These are phyloP conservation scores for Talaromyces pinophilus DNA, from an alignment of 2,329 filamentous ascomycete genomes.

Conservation along the genomic window DNA sequence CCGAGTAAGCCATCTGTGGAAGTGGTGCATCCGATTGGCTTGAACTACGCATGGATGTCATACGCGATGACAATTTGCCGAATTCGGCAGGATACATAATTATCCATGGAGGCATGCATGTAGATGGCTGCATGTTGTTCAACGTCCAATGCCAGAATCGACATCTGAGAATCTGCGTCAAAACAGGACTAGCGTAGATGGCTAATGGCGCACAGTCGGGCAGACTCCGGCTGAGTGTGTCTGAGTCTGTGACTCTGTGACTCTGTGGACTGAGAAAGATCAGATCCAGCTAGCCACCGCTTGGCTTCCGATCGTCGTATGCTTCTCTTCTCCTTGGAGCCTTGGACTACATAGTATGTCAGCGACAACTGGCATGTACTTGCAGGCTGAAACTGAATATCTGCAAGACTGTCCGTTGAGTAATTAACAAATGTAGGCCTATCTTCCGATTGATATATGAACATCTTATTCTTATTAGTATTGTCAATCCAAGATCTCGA, in stretches of 20 bases:
- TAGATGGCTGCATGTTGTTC: neutral
- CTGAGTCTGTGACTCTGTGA: neutral
- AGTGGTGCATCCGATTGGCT: neutral
- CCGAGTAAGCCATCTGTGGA: neutral
- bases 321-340: neutral
- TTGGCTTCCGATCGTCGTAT: slow-evolving; percentile 2
- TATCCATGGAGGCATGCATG: neutral
- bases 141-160: neutral
- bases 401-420: neutral
- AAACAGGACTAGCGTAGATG: neutral
- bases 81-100: neutral
- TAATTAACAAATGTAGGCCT: neutral
- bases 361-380: neutral
- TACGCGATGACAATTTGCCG: neutral
- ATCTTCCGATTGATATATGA: neutral
- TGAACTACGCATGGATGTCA: neutral
- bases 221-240: neutral
- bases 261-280: neutral
- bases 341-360: neutral
- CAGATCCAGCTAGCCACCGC: slow-evolving; percentile 5
- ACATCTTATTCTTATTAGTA: neutral
- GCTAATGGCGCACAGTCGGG: neutral
- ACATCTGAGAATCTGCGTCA: neutral
- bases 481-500: too few species aligned
- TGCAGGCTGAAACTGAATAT: neutral